These are phyloP conservation scores for Calonectria henricotiae DNA, from an alignment of 2,329 filamentous ascomycete genomes.

Conservation along the genomic window DNA sequence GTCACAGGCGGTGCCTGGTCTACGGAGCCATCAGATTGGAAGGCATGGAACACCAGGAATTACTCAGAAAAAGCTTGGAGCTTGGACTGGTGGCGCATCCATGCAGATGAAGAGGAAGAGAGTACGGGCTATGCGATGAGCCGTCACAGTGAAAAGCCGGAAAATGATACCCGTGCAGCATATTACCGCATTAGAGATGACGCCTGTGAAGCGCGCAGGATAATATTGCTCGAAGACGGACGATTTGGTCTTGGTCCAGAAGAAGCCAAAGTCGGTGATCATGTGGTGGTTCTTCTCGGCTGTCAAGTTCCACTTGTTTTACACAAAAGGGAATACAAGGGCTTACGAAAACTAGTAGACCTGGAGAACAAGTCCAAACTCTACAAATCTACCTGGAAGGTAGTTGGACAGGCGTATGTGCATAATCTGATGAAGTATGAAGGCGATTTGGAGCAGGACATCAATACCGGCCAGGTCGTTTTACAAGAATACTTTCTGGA, in stretches of 20 bases:
- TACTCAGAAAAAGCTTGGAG: slow-evolving; percentile 34
- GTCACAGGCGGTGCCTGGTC: slow-evolving; percentile 34
- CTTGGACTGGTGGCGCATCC: slow-evolving; percentile 2
- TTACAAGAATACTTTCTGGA: slow-evolving; percentile 35
- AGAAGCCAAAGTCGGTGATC: slow-evolving; percentile 14
- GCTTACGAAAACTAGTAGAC: slow-evolving; percentile 11
- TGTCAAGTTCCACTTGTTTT: slow-evolving; percentile 25
- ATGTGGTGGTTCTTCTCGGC: slow-evolving; percentile 24
- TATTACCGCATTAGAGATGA: slow-evolving; percentile 34
- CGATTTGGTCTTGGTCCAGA: slow-evolving; percentile 35
- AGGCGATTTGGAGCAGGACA: slow-evolving; percentile 32
- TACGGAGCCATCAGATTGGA: slow-evolving; percentile 30
- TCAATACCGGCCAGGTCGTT: slow-evolving; percentile 4
- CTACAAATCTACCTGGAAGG: slow-evolving; percentile 33
- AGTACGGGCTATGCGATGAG: slow-evolving; percentile 35
- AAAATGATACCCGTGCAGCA: neutral
- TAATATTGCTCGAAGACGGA: slow-evolving; percentile 32
- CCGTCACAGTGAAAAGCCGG: slow-evolving; percentile 8
- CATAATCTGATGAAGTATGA: slow-evolving; percentile 23
- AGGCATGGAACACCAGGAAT: slow-evolving; percentile 33
- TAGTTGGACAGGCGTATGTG: slow-evolving; percentile 29
- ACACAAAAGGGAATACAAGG: slow-evolving; percentile 3
- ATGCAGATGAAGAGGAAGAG: neutral
- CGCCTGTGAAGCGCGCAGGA: slow-evolving; percentile 34
- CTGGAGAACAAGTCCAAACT: slow-evolving; percentile 26